Base-by-base conservation (phyloP, 23 red algal genomes). In the Gracilaria domingensis region DNA sequence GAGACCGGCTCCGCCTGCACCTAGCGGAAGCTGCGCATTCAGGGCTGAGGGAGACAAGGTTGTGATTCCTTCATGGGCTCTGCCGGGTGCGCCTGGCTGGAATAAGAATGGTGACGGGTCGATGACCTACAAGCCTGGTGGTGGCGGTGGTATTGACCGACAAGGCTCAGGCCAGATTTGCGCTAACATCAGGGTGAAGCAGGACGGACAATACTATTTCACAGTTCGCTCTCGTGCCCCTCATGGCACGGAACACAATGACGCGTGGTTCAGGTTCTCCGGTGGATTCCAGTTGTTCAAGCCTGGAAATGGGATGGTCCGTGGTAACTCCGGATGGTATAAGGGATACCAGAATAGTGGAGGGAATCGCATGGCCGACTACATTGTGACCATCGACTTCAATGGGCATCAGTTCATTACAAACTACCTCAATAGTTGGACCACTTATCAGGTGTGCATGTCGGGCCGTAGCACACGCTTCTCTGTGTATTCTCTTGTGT, bases 311-410 rank as follows among this genome's bases (percentile, higher is more conserved):
- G 20, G 76, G 2, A 56, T 24, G 32, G 16, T 55, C 45, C 49
- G 16, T 6, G 85, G 85, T 24, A 67, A 67, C 70, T 62, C 67
- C 66, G 71, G 70, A 1, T 89, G 85, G 85, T 80, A 79, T 80
- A 93, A 93, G 81, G 89, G 80, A 18, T 93, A 93, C 36, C 61
- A 93, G 38, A 93, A 93, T 53, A 32, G 30, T 7, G 89, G 89
- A 25, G 66, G 89, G 5, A 93, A 73, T 23, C 33, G 60, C 32
- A 61, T 74, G 57, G 77, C 81, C 2, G 81, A 85, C 12, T 84
- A 85, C 29, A 24, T 84, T 9, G 59, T 83, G 21, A 85, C 89
- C n/a, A 93, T 85, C 53, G 89, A 93, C 56, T 73, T 80, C 58
- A 78, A 93, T 62, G 80, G 89, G 40, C 89, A 93, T 50, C 67